phyloP scores from a whole-genome alignment of 306 rosid species.

The Inga laurina region DNA sequence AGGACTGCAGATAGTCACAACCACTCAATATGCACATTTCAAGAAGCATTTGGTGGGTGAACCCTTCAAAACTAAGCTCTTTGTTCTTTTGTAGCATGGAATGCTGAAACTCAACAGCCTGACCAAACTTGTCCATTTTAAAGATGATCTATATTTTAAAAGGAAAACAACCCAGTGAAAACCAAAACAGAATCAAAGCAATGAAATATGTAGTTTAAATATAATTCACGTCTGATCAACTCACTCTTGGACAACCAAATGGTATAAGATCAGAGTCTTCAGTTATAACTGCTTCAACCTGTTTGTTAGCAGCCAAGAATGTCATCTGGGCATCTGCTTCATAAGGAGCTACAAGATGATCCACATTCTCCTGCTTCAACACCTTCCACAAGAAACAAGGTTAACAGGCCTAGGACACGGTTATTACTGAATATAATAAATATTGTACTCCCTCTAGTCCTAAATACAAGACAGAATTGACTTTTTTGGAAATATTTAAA shows the following conservation, averaged over 20 bases:
- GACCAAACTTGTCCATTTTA: constrained; percentile 97
- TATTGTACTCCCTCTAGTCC: neutral
- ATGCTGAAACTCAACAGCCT: constrained; percentile 77
- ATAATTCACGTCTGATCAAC: constrained; percentile 32
- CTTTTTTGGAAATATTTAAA: too few species aligned
- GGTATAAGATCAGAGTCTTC: constrained; percentile 98
- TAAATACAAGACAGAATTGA: too few species aligned
- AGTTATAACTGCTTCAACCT: constrained; percentile 87
- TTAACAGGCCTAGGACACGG: neutral
- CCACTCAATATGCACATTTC: constrained; percentile 98
- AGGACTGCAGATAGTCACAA: constrained; percentile 87
- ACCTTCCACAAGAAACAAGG: constrained; percentile 49
- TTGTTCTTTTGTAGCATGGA: constrained; percentile 73
- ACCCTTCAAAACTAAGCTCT: constrained; percentile 83
- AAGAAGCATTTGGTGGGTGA: constrained; percentile 84
- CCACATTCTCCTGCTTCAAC: constrained; percentile 75
- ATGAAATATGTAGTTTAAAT: constrained; percentile 20
- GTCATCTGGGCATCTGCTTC: constrained; percentile 99
- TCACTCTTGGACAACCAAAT: constrained; percentile 92
- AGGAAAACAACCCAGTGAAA: constrained; percentile 34
- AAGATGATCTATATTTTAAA: constrained; percentile 71
- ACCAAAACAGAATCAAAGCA: neutral
- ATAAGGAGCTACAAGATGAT: constrained; percentile 88
- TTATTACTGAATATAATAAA: neutral
- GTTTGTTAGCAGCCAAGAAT: constrained; percentile 76